Evolutionary conservation across 495 filamentous ascomycete species (phyloP).

Genomic region (Annulohypoxylon maeteangense): DNA sequence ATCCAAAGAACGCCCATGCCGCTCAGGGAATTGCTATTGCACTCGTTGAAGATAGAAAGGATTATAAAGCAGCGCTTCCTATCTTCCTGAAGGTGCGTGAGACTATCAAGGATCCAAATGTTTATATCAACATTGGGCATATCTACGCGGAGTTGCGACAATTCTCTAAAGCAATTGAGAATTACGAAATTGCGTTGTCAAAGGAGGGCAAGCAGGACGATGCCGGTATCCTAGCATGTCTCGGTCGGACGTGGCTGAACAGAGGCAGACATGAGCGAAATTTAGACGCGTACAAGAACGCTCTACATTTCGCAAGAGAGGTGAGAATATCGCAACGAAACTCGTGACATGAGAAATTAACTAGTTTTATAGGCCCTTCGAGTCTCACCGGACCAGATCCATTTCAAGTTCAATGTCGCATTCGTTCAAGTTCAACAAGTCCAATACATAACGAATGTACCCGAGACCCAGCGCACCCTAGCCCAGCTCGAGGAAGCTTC

Average conservation of each 20-base stretch:
- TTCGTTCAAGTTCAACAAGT: constrained; percentile 96
- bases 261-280: constrained; percentile 84
- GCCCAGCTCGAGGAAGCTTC: constrained; percentile 81
- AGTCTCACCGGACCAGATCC: constrained; percentile 81
- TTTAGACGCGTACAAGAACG: constrained; percentile 81
- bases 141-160: constrained; percentile 89
- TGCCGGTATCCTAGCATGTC: constrained; percentile 83
- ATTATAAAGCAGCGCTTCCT: constrained; percentile 79
- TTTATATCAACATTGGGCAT: constrained; percentile 92
- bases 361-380: constrained; percentile 68
- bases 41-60: constrained; percentile 90
- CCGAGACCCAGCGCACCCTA: constrained; percentile 78
- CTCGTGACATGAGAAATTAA: constrained; percentile 38
- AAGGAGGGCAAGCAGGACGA: constrained; percentile 82
- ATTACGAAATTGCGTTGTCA: constrained; percentile 88
- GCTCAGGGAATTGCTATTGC: constrained; percentile 96
- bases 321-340: constrained; percentile 49
- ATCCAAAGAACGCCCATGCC: constrained; percentile 92
- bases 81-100: constrained; percentile 90
- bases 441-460: constrained; percentile 76
- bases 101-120: constrained; percentile 83
- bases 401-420: constrained; percentile 97
- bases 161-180: constrained; percentile 88
- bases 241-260: constrained; percentile 93
- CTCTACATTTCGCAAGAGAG: constrained; percentile 86